phyloP scores from a whole-genome alignment of 2,329 filamentous ascomycete species.

The Cercospora sp. region DNA sequence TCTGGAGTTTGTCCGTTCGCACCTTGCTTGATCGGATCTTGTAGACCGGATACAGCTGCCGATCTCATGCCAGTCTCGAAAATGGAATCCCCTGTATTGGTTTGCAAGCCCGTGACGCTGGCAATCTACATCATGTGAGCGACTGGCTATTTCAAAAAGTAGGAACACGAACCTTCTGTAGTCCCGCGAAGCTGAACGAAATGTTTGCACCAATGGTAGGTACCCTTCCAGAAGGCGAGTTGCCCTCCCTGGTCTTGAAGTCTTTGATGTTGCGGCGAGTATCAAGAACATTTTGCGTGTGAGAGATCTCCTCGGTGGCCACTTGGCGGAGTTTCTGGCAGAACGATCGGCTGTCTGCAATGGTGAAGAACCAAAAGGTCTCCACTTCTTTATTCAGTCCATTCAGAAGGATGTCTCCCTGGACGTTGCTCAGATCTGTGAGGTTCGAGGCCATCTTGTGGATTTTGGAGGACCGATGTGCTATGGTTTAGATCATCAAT shows the following conservation, averaged over 20 bases:
- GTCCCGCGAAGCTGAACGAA: conserved; percentile 31
- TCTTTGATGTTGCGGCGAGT: conserved; percentile 28
- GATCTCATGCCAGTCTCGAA: conserved; percentile 41
- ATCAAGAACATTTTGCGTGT: conserved; percentile 25
- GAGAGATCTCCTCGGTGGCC: conserved; percentile 27
- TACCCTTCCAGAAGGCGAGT: conserved; percentile 15
- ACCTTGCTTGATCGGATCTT: conserved; percentile 35
- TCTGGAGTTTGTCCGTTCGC: conserved; percentile 19
- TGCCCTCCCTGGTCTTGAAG: conserved; percentile 20
- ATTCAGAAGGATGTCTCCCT: conserved; percentile 34
- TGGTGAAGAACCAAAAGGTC: conserved; percentile 35
- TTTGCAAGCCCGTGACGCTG: conserved; percentile 33
- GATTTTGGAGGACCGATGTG: not conserved
- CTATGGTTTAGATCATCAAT: not conserved
- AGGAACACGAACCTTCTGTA: conserved; percentile 27
- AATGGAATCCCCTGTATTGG: conserved; percentile 35
- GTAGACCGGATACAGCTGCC: conserved; percentile 28
- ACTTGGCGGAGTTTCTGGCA: conserved; percentile 26
- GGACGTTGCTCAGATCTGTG: conserved; percentile 28
- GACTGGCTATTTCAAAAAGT: not conserved
- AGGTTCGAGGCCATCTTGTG: conserved; percentile 18
- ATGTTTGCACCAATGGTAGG: conserved; percentile 32
- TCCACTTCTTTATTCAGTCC: conserved; percentile 32
- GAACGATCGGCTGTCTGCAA: conserved; percentile 27
- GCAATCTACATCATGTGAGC: conserved; percentile 20